Base-by-base conservation (phyloP, 345 rosid genomes). In the Citrus cavaleriei region DNA sequence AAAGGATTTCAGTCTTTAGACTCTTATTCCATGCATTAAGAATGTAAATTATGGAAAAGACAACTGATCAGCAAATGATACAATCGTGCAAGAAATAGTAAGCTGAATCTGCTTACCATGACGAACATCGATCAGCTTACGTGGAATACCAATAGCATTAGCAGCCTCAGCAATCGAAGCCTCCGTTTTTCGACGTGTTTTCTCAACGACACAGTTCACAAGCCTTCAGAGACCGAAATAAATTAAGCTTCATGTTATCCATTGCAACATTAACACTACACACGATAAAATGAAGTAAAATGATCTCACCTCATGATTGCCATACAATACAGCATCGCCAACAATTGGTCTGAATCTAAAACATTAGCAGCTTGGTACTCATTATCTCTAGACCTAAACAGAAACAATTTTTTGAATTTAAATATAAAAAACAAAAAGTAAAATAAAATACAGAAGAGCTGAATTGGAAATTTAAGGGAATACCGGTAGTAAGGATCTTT, bases 121-220 rank as follows among this genome's bases (percentile, higher is more conserved):
- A 80, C 97, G 98, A 82, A 97, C 81, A 83, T 97, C 98, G 69
- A 97, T 93, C 72, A 97, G 79, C 72, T 80, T 88, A 64, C 98
- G 95, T 0, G 99, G 98, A 76, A 97, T 92, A 73, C 93, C 92
- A 42, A 94, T 88, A 74, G 82, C 92, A 79, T 73, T 85, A 62
- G 99, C 98, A 67, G 99, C 99, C 80, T 88, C 95, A 10, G 96
- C 98, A 85, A 94, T 93, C 46, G 98, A 97, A 79, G 88, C 71
- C 42, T 86, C 86, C 28, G 82, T 86, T 78, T 86, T 91, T 78
- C 86, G 90, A 62, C 98, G 90, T 24, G 89, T 90, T 90, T 92
- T 97, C 86, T 97, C 99, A 46, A 93, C 88, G 63, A 90, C 92
- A 84, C 93, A 91, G 77, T 97, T 94, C 74, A 94, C 98, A 70